Evolutionary conservation across 441 rosid species (phyloP), one percentile per base, ranked within the genome.

Genomic region (Pelargonium australe): DNA sequence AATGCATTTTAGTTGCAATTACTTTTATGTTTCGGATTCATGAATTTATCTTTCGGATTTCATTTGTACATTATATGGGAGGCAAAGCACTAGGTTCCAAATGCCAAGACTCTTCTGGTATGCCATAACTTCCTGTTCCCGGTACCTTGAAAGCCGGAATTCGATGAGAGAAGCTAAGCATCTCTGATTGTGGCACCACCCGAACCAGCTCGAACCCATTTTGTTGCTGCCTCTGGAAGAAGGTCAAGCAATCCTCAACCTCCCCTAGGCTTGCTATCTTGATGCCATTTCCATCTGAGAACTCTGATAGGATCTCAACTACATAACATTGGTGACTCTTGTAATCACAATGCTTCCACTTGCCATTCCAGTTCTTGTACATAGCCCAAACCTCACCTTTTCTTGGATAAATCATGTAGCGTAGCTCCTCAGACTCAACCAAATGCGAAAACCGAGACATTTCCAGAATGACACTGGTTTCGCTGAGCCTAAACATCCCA

Each of bases 11-110:
- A 23, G 25, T 23, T 23, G 25, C 25, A 23, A 23, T 23, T 23
- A 23, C 25, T 0, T 23, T 23, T 23, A 23, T 23, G 1, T 23
- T 23, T 23, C 25, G 25, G 25, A 23, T 23, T 2, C 25, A 23
- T 2, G 0, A 0, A 0, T 23, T 23, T 23, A 23, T 23, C 25
- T 23, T 23, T 3, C n/a, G 11, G 57, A 1, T 3, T n/a, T 51
- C 43, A 40, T 4, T 40, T 40, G 7, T 40, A 40, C 3, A 40
- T 2, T 40, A 40, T 40, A 40, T 40, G 43, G 43, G 60, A 63
- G 72, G 72, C 7, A 62, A 63, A 0, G 67, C 72, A 70, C 51
- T 70, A 13, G 62, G 72, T 19, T 70, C 72, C 61, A 70, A 45
- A 63, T 70, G 67, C 67, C 72, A 69, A 41, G 72, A 44, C 1